These are phyloP conservation scores for Erodium trifolium DNA, from an alignment of 441 rosid species.

Conservation along the genomic window DNA sequence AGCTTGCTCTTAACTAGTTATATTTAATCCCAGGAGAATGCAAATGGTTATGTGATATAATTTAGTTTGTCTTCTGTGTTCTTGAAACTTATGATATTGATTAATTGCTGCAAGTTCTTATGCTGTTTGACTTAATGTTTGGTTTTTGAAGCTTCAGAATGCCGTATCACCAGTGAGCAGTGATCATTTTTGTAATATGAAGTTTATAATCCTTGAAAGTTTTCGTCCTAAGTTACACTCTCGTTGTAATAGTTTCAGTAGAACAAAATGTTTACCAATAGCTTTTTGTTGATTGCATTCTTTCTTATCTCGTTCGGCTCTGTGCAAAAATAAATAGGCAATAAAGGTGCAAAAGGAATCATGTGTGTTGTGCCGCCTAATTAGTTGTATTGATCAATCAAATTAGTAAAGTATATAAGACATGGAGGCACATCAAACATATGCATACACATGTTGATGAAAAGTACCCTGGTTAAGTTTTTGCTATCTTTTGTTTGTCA, in stretches of 20 bases:
- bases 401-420: conserved; percentile 3
- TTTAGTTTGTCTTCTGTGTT: neutral
- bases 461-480: neutral
- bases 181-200: neutral
- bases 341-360: conserved; percentile 6
- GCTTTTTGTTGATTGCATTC: neutral
- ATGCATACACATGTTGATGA: conserved; percentile 7
- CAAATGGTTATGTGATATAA: neutral
- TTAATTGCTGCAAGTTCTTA: neutral
- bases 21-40: neutral
- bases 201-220: neutral
- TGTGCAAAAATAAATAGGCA: neutral
- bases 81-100: conserved; percentile 8
- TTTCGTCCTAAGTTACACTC: neutral
- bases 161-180: neutral
- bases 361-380: neutral
- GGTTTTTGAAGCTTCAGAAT: neutral
- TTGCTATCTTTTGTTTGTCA: neutral
- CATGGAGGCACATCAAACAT: conserved; percentile 6
- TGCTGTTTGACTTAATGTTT: neutral
- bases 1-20: neutral
- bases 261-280: neutral
- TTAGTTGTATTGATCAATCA: conserved; percentile 14
- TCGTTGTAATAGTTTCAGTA: neutral
- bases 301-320: neutral